These are phyloP conservation scores for Fusarium sp. DNA, from an alignment of 2,329 filamentous ascomycete species.

Conservation along the genomic window DNA sequence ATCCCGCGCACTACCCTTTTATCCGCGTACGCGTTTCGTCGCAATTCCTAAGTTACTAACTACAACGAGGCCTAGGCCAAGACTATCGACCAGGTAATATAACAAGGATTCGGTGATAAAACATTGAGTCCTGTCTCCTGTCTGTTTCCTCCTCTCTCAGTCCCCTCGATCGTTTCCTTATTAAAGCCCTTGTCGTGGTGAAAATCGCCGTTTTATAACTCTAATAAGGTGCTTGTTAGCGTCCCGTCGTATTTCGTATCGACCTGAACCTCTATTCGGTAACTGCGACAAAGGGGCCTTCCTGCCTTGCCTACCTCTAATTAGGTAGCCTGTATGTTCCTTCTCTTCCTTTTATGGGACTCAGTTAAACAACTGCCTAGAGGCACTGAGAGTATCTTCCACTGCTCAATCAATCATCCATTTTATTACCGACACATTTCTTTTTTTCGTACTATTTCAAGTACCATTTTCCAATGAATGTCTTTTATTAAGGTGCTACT, in stretches of 20 bases:
- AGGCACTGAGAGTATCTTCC: neutral
- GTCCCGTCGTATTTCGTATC: slow-evolving; percentile 35
- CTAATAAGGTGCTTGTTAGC: slow-evolving; percentile 10
- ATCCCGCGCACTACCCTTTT: neutral
- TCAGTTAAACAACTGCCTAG: slow-evolving; percentile 10
- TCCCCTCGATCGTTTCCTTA: slow-evolving; percentile 8
- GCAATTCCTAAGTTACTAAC: neutral
- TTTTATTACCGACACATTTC: neutral
- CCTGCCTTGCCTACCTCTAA: neutral
- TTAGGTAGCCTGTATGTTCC: neutral
- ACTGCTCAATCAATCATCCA: slow-evolving; percentile 14
- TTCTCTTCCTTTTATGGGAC: neutral
- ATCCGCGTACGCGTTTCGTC: slow-evolving; percentile 1
- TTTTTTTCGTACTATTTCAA: neutral
- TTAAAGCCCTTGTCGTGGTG: slow-evolving; percentile 10
- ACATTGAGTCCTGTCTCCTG: neutral
- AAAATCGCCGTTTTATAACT: neutral
- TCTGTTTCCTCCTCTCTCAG: neutral
- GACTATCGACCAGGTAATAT: neutral
- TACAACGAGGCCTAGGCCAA: neutral
- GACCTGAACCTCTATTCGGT: neutral
- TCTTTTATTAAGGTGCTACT: neutral
- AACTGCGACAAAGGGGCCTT: slow-evolving; percentile 1
- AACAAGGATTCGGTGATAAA: neutral
- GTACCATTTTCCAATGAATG: neutral